Base-by-base conservation (phyloP, 805 yeast genomes). In the Wickerhamiella alocasiicola region DNA sequence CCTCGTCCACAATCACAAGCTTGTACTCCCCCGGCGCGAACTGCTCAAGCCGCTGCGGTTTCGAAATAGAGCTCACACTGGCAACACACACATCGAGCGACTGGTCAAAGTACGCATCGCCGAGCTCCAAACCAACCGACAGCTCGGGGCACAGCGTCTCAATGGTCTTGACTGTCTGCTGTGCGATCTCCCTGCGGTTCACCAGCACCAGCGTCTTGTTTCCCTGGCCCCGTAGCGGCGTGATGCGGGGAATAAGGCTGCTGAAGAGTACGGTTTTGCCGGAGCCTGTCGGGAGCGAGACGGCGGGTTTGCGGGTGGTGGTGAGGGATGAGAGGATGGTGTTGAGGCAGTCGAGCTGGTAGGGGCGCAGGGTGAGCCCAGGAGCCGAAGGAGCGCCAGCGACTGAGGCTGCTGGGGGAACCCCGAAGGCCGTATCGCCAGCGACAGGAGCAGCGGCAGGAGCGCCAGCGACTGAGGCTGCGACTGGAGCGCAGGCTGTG, bases 211-310 rank as follows among this genome's bases (percentile, higher is more conserved):
- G 58, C 0, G 65, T 52, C 42, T 64, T 61, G 24, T 52, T 41
- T 3, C 67, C 65, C 2, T 48, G 46, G 0, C 56, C 55, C 0
- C 49, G 40, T 3, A 45, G 32, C 0, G 70, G 66, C 31, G 52
- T 45, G 5, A 73, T 56, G 30, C 42, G 44, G 2, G 44, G 37
- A 16, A 61, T 39, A 17, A 62, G 42, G 20, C 52, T 28, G 19
- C 49, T 48, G 38, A 83, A 80, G 1, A 82, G 75, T 9, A 84
- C 83, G 0, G 96, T 87, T 52, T 87, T 87, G 4, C 97, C 97
- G 9, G 94, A 91, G 0, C 97, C 97, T 0, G 97, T 88, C 9
- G 95, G 94, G 28, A 87, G 57, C 21, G 84, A 79, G 2, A 84
- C 85, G 0, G 88, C 95, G 0, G 84, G 71, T 36, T 91, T 64